A percentile compares a stretch with the other conserved stretches of the same genome.
phyloP scores from a whole-genome alignment of 352 stramenopile species.

The Phytophthora macrochlamydospora region DNA sequence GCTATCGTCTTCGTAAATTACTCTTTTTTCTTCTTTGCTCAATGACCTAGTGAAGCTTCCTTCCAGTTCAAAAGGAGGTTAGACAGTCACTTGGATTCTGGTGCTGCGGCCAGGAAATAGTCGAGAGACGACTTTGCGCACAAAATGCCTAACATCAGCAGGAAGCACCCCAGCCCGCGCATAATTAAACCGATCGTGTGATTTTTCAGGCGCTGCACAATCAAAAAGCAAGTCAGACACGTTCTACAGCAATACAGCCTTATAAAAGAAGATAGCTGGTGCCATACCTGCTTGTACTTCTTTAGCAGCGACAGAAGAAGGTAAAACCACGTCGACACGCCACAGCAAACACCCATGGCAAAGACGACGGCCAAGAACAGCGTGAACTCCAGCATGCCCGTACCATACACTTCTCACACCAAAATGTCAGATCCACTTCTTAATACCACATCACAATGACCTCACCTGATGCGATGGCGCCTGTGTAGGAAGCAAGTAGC shows the following conservation, averaged over 20 bases:
- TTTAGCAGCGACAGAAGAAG: slow-evolving; percentile 83
- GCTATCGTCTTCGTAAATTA: slow-evolving; percentile 34
- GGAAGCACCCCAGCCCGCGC: slow-evolving; percentile 82
- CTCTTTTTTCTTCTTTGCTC: slow-evolving; percentile 22
- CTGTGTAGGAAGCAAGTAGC: slow-evolving; percentile 85
- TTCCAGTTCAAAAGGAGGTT: neutral
- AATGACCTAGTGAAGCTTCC: slow-evolving; percentile 3
- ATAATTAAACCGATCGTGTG: slow-evolving; percentile 86
- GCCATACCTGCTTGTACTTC: slow-evolving; percentile 89
- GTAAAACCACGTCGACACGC: slow-evolving; percentile 91
- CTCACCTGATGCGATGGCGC: slow-evolving; percentile 84
- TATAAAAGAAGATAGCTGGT: neutral
- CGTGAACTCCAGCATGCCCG: slow-evolving; percentile 87
- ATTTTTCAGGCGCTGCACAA: slow-evolving; percentile 75
- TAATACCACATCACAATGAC: neutral
- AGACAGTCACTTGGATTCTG: slow-evolving; percentile 39
- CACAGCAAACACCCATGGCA: slow-evolving; percentile 78
- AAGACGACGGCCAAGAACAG: slow-evolving; percentile 87
- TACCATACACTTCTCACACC: slow-evolving; percentile 73
- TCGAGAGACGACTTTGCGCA: slow-evolving; percentile 89
- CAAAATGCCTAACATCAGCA: slow-evolving; percentile 76
- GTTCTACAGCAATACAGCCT: slow-evolving; percentile 1
- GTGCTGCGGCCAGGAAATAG: slow-evolving; percentile 68
- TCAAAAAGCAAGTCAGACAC: neutral
- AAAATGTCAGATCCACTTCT: neutral